These are phyloP conservation scores for Gillenia trifoliata DNA, from an alignment of 306 rosid genomes.

Conservation along the genomic window DNA sequence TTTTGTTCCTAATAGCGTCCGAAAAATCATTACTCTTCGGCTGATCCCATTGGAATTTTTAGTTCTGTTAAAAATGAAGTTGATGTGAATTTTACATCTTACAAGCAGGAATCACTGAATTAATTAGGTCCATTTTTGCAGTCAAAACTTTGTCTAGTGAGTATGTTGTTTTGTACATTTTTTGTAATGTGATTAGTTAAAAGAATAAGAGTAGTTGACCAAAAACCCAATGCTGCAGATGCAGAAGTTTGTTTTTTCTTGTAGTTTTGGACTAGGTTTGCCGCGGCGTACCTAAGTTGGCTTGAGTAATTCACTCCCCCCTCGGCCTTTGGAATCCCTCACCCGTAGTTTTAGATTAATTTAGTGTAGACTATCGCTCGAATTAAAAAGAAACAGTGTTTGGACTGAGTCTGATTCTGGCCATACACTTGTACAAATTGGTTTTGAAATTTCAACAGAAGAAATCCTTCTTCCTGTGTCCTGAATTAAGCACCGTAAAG, in stretches of 20 bases:
- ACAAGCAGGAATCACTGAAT: not conserved
- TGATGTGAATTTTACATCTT: not conserved
- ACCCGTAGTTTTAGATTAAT: not conserved
- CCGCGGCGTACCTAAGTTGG: not conserved
- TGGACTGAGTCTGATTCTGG: not conserved
- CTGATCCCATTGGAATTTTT: slow-evolving; percentile 10
- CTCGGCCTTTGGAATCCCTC: not conserved
- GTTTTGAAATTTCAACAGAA: not conserved
- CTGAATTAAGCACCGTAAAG: not conserved
- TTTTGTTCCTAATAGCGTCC: not conserved
- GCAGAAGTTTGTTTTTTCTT: not conserved
- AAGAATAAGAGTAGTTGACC: no score
- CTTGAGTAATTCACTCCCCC: not conserved
- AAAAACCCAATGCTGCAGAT: not conserved
- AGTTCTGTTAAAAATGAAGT: not conserved
- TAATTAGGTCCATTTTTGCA: not conserved
- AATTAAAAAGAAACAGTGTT: not conserved
- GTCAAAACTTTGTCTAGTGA: not conserved
- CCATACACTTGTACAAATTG: not conserved
- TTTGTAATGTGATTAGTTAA: not conserved
- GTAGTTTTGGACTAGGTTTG: not conserved
- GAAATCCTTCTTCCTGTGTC: not conserved
- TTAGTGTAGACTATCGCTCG: no score
- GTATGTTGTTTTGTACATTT: slow-evolving; percentile 1
- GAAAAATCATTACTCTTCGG: not conserved